Base-by-base conservation (phyloP, 768 basidiomycete genomes). In the Leccinum truebloodii region DNA sequence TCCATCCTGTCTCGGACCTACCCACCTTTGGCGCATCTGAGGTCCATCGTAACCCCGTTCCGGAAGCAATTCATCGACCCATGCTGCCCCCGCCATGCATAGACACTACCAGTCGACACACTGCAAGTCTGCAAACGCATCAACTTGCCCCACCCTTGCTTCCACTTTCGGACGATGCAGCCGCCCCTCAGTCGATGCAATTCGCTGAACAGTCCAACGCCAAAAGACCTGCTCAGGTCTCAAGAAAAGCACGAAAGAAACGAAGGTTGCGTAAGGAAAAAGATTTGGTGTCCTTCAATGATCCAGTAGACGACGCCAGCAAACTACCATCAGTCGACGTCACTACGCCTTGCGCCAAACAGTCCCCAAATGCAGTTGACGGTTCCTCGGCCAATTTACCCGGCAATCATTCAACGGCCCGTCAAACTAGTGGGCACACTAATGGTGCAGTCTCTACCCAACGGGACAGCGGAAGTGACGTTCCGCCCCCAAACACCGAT, bases 231-330 rank as follows among this genome's bases (percentile, higher is more conserved):
- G 41, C 52, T 52, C 65, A 52, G 22, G 6, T 30, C 7, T 52
- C 39, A 1, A 67, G 50, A 35, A 68, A 41, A 60, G 1, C 18
- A 30, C 61, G 68, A 39, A 70, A 64, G 58, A 71, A 44, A 48
- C 70, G 62, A 49, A 65, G 2, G 24, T 41, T 60, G 46, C 35
- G 28, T 16, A 65, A 58, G 56, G 62, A 62, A 24, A 63, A 50
- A 24, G 57, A 48, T 22, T 44, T 48, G 26, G 14, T 41, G 4
- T 30, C 35, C 3, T 10, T 41, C 4, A 20, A 52, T 18, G 49
- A 51, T 54, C 6, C 16, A 39, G 56, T 34, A 55, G 28, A 57
- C 48, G 53, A 53, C 22, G 22, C 35, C 26, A 30, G 55, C 22
- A n/a, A 14, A 20, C 41, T 18, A 55, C 39, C 32, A 28, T 60